Conservation (phyloP, 345 rosid genomes). For the Brassica incana region DNA sequence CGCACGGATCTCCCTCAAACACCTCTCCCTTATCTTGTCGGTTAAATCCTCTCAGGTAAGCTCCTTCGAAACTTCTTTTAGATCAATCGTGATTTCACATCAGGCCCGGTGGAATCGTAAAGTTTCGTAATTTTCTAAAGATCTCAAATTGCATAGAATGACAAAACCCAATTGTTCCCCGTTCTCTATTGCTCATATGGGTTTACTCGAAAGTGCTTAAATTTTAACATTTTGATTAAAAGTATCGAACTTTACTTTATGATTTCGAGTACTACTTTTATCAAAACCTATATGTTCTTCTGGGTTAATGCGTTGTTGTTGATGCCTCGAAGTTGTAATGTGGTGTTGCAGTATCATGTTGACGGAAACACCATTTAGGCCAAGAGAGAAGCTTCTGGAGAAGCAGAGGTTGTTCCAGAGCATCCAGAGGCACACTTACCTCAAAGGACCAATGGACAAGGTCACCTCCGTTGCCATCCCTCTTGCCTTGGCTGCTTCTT, state of each 20-base stretch:
- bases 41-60: conserved; percentile 15
- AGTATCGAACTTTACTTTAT: neutral
- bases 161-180: neutral
- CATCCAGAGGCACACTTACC: conserved; percentile 72
- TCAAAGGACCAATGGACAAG: conserved; percentile 81
- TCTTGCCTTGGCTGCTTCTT: conserved; percentile 56
- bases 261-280: too few species aligned
- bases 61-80: neutral
- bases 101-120: neutral
- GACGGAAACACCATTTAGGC: conserved; percentile 75
- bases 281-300: too few species aligned
- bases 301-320: neutral
- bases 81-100: neutral
- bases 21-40: conserved; percentile 19
- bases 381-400: conserved; percentile 81
- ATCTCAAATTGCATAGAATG: neutral
- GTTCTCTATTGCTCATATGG: too few species aligned
- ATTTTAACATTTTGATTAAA: neutral
- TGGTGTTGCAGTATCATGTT: conserved; percentile 44
- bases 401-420: conserved; percentile 75
- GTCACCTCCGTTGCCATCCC: conserved; percentile 90
- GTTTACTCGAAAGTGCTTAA: neutral
- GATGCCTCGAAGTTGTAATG: neutral
- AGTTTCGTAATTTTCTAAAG: neutral
- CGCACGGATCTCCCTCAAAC: conserved; percentile 5